Evolutionary conservation across 164 flowering plant species (phyloP).

Genomic region (Tinospora cordifolia): DNA sequence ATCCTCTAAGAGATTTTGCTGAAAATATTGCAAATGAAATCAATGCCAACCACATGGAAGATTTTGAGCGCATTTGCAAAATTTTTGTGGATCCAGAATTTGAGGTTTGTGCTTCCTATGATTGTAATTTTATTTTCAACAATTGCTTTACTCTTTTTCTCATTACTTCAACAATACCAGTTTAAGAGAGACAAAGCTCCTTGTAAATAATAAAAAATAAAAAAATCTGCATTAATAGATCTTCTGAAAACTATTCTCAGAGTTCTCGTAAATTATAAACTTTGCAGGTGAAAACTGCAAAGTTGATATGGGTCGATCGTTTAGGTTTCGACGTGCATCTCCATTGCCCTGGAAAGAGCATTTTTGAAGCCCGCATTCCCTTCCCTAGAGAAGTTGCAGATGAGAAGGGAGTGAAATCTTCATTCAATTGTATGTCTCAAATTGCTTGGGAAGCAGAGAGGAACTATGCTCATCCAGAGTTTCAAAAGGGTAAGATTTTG

Average conservation of each 20-base stretch:
- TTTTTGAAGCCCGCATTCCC: constrained; percentile 70
- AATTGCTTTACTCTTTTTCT: neutral
- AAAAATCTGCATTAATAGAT: too few relatives aligned
- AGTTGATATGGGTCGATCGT: constrained; percentile 84
- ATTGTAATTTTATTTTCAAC: neutral
- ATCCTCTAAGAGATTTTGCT: constrained; percentile 80
- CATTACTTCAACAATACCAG: too few relatives aligned
- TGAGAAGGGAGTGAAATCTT: constrained; percentile 76
- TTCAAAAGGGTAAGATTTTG: constrained; percentile 59
- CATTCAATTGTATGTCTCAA: constrained; percentile 88
- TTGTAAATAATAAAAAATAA: too few relatives aligned
- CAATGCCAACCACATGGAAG: constrained; percentile 60
- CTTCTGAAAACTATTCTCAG: neutral
- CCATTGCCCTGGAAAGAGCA: constrained; percentile 30
- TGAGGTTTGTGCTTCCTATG: constrained; percentile 38
- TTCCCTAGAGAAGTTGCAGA: constrained; percentile 83
- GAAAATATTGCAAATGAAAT: constrained; percentile 63
- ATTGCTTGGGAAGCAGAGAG: constrained; percentile 94
- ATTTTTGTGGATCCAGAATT: constrained; percentile 57
- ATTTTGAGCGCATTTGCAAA: constrained; percentile 70
- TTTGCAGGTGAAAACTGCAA: constrained; percentile 61
- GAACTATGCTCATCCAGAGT: constrained; percentile 45
- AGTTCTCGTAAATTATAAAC: neutral
- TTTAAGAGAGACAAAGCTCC: too few relatives aligned
- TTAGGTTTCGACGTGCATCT: constrained; percentile 81